Base-by-base conservation (phyloP, 176 grass and related monocot species). In the Avena insularis region DNA sequence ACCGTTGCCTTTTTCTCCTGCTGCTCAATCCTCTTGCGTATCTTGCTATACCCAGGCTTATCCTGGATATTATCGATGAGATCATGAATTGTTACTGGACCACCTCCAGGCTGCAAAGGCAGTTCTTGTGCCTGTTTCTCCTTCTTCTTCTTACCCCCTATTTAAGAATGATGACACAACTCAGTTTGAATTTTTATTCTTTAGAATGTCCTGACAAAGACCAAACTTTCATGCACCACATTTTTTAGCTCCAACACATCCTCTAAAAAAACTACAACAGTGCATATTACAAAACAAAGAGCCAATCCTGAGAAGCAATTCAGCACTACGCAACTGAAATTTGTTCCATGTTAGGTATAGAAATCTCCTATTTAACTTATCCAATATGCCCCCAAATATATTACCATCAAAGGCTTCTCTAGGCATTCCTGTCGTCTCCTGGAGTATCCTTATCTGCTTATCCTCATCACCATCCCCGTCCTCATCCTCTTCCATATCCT, bases 361-460 rank as follows among this genome's bases (percentile, higher is more conserved):
- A 6, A 83, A 38, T 68, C 16, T 23, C 46, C 31, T 43, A 84
- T 25, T 11, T 8, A 84, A 79, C 63, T 21, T 21, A 12, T 67
- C 31, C n/a, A 48, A 76, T 76, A 62, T 50, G 67, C 6, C 27
- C 25, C 3, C 13, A 75, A 56, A 50, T 19, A 56, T 33, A 76
- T 87, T 87, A 96, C 97, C 94, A 88, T 92, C 80, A 78, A 99
- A 99, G 3, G 90, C 97, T 84, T 91, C 85, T 84, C 84, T 86
- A 13, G 94, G 97, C 88, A 99, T 91, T 84, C 94, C 97, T 12
- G 97, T 99, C 64, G 92, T 94, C 66, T 88, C 94, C 71, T 94
- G 79, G 16, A 96, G 92, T 93, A 96, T 96, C 78, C 94, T 87
- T 15, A 91, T 71, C 85, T 99, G 94, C 81, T 72, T 99, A 49